A percentile compares a stretch with the other conserved stretches of the same genome.
Conservation (phyloP, 345 rosid species). For the Conringia planisiliqua region DNA sequence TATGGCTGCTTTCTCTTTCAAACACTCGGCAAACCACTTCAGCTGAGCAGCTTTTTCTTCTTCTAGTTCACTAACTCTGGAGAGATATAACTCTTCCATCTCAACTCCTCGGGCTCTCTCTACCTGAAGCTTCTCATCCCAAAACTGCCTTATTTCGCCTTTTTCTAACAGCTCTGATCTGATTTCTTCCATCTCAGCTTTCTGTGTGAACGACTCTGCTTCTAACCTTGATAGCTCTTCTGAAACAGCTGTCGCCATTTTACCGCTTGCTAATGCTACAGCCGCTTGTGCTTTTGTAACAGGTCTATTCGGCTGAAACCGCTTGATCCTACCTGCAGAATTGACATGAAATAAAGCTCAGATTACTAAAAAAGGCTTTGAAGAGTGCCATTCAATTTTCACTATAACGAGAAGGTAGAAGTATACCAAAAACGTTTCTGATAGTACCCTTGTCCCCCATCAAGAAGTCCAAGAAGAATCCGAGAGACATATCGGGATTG, state of each 20-base stretch:
- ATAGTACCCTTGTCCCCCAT: constrained; percentile 65
- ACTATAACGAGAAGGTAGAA: background rate
- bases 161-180: constrained; percentile 56
- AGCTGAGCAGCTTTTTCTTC: constrained; percentile 46
- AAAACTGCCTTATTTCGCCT: constrained; percentile 58
- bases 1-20: constrained; percentile 79
- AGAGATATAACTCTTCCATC: constrained; percentile 44
- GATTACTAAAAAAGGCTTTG: too few relatives aligned
- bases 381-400: too few relatives aligned
- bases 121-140: constrained; percentile 61
- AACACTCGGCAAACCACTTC: constrained; percentile 41
- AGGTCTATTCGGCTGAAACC: constrained; percentile 80
- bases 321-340: constrained; percentile 69
- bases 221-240: constrained; percentile 64
- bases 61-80: constrained; percentile 51
- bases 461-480: constrained; percentile 68
- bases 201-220: constrained; percentile 49
- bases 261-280: constrained; percentile 73
- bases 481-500: constrained; percentile 49
- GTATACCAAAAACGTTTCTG: constrained; percentile 82
- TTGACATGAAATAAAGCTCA: background rate
- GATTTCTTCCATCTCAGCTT: constrained; percentile 58
- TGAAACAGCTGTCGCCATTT: constrained; percentile 57
- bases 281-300: constrained; percentile 80
- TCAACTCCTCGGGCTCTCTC: constrained; percentile 50